Conservation (phyloP, 345 rosid species). For the Linum trigynum region DNA sequence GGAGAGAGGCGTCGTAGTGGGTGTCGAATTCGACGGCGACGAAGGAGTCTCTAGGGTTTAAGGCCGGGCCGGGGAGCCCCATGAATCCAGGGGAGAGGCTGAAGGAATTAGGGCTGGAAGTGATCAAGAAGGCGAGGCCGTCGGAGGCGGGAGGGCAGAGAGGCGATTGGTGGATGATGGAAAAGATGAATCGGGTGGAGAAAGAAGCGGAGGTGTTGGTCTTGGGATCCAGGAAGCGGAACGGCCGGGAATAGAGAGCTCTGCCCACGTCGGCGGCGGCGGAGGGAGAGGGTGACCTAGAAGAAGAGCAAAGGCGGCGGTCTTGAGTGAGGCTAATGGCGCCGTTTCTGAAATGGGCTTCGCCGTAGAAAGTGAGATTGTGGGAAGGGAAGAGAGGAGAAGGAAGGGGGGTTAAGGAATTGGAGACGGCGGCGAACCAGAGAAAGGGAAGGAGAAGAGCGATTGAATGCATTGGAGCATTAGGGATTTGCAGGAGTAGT, state of each 20-base stretch:
- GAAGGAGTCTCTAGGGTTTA: conserved; percentile 40
- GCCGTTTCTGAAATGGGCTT: conserved; percentile 41
- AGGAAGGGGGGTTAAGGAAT: conserved; percentile 20
- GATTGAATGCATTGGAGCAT: conserved; percentile 12
- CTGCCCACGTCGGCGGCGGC: conserved; percentile 33
- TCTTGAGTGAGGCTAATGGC: conserved; percentile 63
- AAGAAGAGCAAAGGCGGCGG: conserved; percentile 23
- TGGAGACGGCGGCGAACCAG: conserved; percentile 15
- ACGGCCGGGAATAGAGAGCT: conserved; percentile 47
- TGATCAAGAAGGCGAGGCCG: conserved; percentile 70
- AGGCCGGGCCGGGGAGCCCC: conserved; percentile 47
- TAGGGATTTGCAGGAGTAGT: neutral
- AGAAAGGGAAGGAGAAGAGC: conserved; percentile 16
- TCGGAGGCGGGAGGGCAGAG: conserved; percentile 55
- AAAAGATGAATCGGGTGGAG: conserved; percentile 59
- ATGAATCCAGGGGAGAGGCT: conserved; percentile 48
- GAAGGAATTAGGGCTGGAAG: conserved; percentile 61
- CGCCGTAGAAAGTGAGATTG: conserved; percentile 62
- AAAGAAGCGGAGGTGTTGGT: conserved; percentile 49
- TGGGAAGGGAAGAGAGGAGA: conserved; percentile 24
- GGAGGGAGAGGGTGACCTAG: conserved; percentile 25
- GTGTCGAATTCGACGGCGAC: conserved; percentile 80
- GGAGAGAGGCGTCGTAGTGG: conserved; percentile 37
- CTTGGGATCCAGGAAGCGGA: conserved; percentile 46
- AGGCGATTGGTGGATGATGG: conserved; percentile 37